Evolutionary conservation across 208 protist species (phyloP).

Genomic region (Leishmania lainsoni): DNA sequence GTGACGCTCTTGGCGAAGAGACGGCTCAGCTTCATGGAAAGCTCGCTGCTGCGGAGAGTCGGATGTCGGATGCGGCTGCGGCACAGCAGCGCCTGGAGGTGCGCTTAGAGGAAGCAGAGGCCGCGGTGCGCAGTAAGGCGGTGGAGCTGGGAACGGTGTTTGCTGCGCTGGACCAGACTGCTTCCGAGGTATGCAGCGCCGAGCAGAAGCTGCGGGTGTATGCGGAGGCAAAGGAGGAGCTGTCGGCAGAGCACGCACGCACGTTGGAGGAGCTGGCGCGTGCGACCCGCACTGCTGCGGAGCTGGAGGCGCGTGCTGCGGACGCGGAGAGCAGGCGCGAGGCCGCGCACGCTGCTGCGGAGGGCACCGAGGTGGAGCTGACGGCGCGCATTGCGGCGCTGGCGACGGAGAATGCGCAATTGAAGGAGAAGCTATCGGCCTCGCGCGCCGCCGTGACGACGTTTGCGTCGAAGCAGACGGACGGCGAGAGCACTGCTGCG

Average conservation of each 20-base stretch:
- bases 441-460: conserved; percentile 3
- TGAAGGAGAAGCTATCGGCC: conserved; percentile 24
- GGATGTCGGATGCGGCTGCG: background rate
- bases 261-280: conserved; percentile 13
- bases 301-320: conserved; percentile 10
- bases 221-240: background rate
- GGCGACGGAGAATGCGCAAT: conserved; percentile 6
- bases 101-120: background rate
- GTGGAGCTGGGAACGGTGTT: conserved; percentile 3
- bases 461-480: conserved; percentile 11
- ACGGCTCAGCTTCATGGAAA: background rate
- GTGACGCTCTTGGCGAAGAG: conserved; percentile 9
- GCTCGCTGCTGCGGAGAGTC: background rate
- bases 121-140: background rate
- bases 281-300: conserved; percentile 5
- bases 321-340: conserved; percentile 7
- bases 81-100: background rate
- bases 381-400: background rate
- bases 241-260: conserved; percentile 1
- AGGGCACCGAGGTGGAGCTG: background rate
- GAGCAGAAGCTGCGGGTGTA: background rate
- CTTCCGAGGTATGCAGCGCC: conserved; percentile 25
- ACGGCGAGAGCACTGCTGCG: background rate
- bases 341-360: conserved; percentile 6
- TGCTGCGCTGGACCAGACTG: conserved; percentile 19